Evolutionary conservation across 345 rosid species (phyloP), one percentile per base, ranked within the genome.

Genomic region (Aurinia saxatilis): DNA sequence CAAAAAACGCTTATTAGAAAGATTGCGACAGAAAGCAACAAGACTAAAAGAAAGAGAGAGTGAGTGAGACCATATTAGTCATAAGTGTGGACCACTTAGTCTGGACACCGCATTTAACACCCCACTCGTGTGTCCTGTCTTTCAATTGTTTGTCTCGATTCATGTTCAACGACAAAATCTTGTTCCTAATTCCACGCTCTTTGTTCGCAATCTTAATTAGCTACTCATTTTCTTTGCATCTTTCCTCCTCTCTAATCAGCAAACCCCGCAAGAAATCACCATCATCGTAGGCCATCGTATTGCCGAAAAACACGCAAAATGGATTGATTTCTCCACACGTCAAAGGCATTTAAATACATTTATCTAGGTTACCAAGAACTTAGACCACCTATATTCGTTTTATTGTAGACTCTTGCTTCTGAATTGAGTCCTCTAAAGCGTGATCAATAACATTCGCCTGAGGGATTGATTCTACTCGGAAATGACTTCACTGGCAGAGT

Each of bases 71-170:
- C 21, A 50, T 41, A 49, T 31, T 40, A 49, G 71, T 67, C 44
- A 48, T 49, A 21, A 27, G 57, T 17, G 48, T 57, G 50, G 57
- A 48, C 64, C 57, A 27, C 51, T 27, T 67, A 58, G 59, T 58
- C 58, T 67, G 29, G 31, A 39, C 71, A 67, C 50, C 58, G 51
- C 71, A 57, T 46, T 70, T 31, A 70, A 55, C 59, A 63, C 74
- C 69, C 68, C 74, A 70, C 74, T 70, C 65, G 74, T 70, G 74
- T 70, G 69, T 56, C 74, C 23, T 56, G 68, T 69, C 68, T 53
- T 69, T 69, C 50, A 69, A 46, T 61, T 27, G 36, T 19, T 54
- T 61, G 63, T 69, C 63, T 52, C 50, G 35, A 69, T 53, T 61
- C 57, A 52, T 5, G 6, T 69, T 69, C 40, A 36, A 36, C 62